Conservation (phyloP, 176 grass and related monocot species). For the Eragrostis nindensis region DNA sequence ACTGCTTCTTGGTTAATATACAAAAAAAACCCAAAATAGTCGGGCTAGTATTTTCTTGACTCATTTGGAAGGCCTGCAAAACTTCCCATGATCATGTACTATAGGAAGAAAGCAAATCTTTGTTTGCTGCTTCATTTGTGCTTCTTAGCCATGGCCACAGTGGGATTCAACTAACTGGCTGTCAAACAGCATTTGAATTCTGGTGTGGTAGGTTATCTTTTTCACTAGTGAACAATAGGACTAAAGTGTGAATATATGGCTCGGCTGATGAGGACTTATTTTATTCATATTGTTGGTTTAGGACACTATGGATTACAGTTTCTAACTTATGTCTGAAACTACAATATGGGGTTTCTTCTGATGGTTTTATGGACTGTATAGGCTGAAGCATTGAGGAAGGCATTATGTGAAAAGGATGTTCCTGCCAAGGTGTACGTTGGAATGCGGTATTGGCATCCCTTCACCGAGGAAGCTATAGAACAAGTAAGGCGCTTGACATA, state of each 20-base stretch:
- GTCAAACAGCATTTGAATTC: constrained; percentile 14
- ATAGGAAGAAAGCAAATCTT: neutral
- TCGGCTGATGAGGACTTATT: neutral
- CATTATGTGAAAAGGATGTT: constrained; percentile 85
- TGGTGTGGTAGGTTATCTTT: constrained; percentile 10
- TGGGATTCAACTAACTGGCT: neutral
- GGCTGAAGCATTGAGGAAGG: constrained; percentile 86
- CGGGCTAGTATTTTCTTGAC: neutral
- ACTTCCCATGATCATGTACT: neutral
- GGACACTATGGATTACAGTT: neutral
- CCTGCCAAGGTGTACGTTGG: constrained; percentile 97
- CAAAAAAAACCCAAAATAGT: neutral
- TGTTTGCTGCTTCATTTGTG: neutral
- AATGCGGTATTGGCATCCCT: constrained; percentile 99
- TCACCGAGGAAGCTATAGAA: constrained; percentile 99
- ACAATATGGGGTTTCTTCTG: constrained; percentile 16
- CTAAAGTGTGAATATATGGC: constrained; percentile 12
- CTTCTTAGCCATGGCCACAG: constrained; percentile 2
- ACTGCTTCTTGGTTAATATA: neutral
- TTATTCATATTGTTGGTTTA: neutral
- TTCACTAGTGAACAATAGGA: neutral
- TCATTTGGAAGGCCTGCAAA: constrained; percentile 21
- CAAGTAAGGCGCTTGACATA: constrained; percentile 55
- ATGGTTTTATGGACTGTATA: constrained; percentile 48
- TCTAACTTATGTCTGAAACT: constrained; percentile 23